Base-by-base conservation (phyloP, 805 yeast genomes). In the Barnettozyma sucrosica region DNA sequence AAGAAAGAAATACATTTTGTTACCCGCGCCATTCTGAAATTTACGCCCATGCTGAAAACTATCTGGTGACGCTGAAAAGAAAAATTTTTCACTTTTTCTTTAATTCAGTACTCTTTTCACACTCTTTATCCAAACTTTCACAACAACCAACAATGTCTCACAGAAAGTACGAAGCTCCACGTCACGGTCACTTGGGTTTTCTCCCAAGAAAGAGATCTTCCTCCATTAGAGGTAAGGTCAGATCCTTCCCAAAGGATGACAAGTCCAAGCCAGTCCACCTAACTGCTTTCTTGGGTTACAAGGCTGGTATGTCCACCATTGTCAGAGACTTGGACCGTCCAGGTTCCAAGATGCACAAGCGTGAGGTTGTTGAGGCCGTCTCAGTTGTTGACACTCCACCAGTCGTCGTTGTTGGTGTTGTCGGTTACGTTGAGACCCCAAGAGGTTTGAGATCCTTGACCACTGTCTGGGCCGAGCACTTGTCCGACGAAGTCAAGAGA, bases 341-440 rank as follows among this genome's bases (percentile, higher is more conserved):
- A 79, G 99, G 99, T 75, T 93, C 99, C 73, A 93, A 93, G 84
- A 89, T 92, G 97, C 97, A 93, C 96, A 93, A 93, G 95, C 95
- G 98, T 79, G 99, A 93, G 82, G 83, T 93, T 66, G 99, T 93
- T 62, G 99, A 93, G 84, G 99, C 99, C 68, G 96, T 93, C 74
- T 81, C 98, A 66, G 95, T 93, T 68, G 96, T 93, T 65, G 99
- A 93, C 83, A 87, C 99, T 68, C 99, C 99, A 74, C 96, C 96
- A 73, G 76, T 93, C 70, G 98, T 93, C 71, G 85, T 93, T 73
- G 97, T 93, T 65, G 99, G 99, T 88, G 97, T 89, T 74, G 99
- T 93, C 70, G 99, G 99, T 77, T 93, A 93, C 93, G 93, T 93
- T 70, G 99, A 92, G 81, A 90, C 99, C 68, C 99, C 99, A 80